Evolutionary conservation across 176 grass and related monocot species (phyloP).

Genomic region (Eleusine indica): DNA sequence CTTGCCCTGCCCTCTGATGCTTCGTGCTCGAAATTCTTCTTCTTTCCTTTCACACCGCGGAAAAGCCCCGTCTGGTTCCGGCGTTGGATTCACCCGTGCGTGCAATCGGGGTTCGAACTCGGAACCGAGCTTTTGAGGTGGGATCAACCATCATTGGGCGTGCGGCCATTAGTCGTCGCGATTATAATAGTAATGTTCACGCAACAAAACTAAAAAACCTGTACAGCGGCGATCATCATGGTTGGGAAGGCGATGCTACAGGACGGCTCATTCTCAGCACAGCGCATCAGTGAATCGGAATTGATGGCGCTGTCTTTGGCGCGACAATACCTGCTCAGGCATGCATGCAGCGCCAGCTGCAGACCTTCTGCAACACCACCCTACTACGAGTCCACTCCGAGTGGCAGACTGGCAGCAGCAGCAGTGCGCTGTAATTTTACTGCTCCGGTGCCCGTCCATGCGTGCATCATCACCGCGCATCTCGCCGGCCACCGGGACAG

Average conservation of each 20-base stretch:
- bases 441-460: constrained; percentile 19
- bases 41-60: not conserved
- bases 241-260: not conserved
- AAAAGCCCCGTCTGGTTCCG: not conserved
- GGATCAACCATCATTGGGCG: constrained; percentile 1
- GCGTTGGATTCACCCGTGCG: not conserved
- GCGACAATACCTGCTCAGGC: constrained; percentile 28
- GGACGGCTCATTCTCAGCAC: not conserved
- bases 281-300: not conserved
- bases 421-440: not conserved
- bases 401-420: not conserved
- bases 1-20: not conserved
- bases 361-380: not conserved
- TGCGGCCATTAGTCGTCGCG: constrained; percentile 14
- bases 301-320: constrained; percentile 28
- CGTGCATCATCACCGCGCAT: constrained; percentile 40
- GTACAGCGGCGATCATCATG: not conserved
- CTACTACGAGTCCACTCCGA: not conserved
- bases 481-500: constrained; percentile 25
- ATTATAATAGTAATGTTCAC: not conserved
- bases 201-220: not conserved
- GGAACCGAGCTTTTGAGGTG: not conserved
- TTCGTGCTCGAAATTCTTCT: not conserved
- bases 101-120: not conserved
- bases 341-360: not conserved